Evolutionary conservation across 768 basidiomycete species (phyloP), one percentile per base, ranked within the genome.

Genomic region (Pholiota molesta): DNA sequence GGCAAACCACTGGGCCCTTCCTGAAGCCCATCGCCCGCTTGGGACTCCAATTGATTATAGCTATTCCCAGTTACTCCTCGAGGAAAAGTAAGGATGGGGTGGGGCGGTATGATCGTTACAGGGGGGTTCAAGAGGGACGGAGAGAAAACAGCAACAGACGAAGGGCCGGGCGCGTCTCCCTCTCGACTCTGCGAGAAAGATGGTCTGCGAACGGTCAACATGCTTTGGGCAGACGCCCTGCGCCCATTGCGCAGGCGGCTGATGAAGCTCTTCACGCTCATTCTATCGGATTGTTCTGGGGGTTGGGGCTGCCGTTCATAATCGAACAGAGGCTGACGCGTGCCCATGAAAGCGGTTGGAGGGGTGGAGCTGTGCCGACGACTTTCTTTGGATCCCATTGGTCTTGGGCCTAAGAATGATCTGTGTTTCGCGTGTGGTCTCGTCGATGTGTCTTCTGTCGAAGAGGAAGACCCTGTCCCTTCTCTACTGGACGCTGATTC

Each of bases 51-150:
- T 14, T 55, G 58, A 39, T 58, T 17, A 40, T 68, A 67, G 55
- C 64, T 33, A 44, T 58, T 61, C 37, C 66, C 52, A 47, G 63
- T 62, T 16, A 59, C 62, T 53, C 62, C 61, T 37, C 66, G 53
- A 35, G 68, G 65, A 55, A 56, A 70, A 47, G 44, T 60, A 19
- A 65, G 61, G 26, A 53, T n/a, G 21, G 52, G 64, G 10, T 49
- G 67, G 11, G 61, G 26, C 1, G 65, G 57, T 4, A 65, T 61
- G 29, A 68, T 21, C 33, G 54, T 19, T 13, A 67, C 62, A 5
- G 72, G 70, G 8, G 72, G 72, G 51, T 73, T 70, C 5, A 73
- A 59, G 14, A 73, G 60, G 16, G 72, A 73, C 6, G 72, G 69
- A 14, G 71, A 69, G 21, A 58, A 67, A 0, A 63, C 28, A 47